Conservation (phyloP, 2,329 filamentous ascomycete species). For the Fusarium armeniacum region DNA sequence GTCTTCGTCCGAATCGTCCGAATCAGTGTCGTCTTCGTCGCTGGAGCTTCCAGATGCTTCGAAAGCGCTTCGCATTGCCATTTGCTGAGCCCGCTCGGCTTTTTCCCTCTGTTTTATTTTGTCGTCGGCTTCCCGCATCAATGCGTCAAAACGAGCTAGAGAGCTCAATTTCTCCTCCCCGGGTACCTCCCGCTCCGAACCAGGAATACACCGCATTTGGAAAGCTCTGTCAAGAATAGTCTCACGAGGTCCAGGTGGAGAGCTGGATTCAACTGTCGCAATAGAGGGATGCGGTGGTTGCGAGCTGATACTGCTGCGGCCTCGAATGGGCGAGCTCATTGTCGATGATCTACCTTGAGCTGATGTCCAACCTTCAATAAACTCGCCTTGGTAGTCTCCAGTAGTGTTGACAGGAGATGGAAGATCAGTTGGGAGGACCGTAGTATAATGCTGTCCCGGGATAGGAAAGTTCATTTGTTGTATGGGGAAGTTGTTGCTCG, state of each 20-base stretch:
- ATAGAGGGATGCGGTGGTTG: slow-evolving; percentile 58
- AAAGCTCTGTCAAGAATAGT: slow-evolving; percentile 78
- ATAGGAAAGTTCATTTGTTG: slow-evolving; percentile 57
- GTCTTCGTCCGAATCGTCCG: slow-evolving; percentile 58
- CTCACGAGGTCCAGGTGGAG: slow-evolving; percentile 69
- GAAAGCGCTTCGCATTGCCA: slow-evolving; percentile 63
- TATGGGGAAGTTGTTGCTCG: slow-evolving; percentile 62
- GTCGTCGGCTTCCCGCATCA: slow-evolving; percentile 73
- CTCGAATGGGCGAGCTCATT: slow-evolving; percentile 69
- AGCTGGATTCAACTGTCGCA: slow-evolving; percentile 59
- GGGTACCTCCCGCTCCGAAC: slow-evolving; percentile 66
- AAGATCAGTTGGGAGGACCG: slow-evolving; percentile 66
- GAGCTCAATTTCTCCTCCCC: slow-evolving; percentile 75
- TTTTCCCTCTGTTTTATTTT: slow-evolving; percentile 60
- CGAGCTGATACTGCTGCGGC: slow-evolving; percentile 68
- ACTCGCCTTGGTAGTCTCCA: slow-evolving; percentile 68
- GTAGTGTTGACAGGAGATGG: slow-evolving; percentile 69
- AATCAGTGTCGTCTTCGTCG: slow-evolving; percentile 56
- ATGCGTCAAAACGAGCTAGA: slow-evolving; percentile 73
- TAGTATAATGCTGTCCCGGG: slow-evolving; percentile 64
- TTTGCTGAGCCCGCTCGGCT: slow-evolving; percentile 51
- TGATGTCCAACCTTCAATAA: slow-evolving; percentile 72
- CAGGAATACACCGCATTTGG: slow-evolving; percentile 73
- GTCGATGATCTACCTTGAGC: slow-evolving; percentile 71
- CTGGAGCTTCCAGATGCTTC: slow-evolving; percentile 65